Conservation (phyloP, 192 early-diverging fungal species). For the Coemansia guatemalensis region DNA sequence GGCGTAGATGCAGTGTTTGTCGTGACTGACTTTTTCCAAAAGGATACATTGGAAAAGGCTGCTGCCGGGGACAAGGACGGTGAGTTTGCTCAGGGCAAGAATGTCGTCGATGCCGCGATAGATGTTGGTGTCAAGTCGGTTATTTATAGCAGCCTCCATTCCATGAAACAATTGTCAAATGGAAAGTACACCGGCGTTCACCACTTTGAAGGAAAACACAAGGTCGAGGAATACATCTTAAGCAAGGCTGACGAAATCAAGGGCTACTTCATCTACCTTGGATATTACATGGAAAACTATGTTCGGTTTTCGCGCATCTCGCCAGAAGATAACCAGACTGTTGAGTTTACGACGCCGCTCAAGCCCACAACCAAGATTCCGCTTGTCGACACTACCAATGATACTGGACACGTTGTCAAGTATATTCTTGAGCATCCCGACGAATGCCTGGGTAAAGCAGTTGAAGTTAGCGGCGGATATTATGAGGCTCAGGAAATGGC, state of each 20-base stretch:
- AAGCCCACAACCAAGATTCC: conserved; percentile 24
- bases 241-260: conserved; percentile 25
- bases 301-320: conserved; percentile 26
- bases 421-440: conserved; percentile 36
- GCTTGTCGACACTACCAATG: conserved; percentile 33
- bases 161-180: conserved; percentile 17
- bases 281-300: conserved; percentile 44
- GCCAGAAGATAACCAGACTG: conserved; percentile 27
- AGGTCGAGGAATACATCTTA: conserved; percentile 31
- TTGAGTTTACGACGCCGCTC: conserved; percentile 37
- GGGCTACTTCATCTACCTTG: conserved; percentile 22
- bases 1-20: conserved; percentile 35
- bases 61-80: conserved; percentile 16
- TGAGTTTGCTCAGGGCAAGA: conserved; percentile 41
- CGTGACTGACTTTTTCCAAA: conserved; percentile 33
- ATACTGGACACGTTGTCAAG: conserved; percentile 30
- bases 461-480: conserved; percentile 29
- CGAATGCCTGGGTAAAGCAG: conserved; percentile 15
- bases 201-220: conserved; percentile 42
- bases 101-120: conserved; percentile 40
- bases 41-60: conserved; percentile 6
- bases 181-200: conserved; percentile 31
- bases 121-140: conserved; percentile 19
- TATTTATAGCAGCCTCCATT: conserved; percentile 31
- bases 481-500: conserved; percentile 37